Base-by-base conservation (phyloP, 2,329 filamentous ascomycete genomes). In the Gnomoniopsis smithogilvyi region DNA sequence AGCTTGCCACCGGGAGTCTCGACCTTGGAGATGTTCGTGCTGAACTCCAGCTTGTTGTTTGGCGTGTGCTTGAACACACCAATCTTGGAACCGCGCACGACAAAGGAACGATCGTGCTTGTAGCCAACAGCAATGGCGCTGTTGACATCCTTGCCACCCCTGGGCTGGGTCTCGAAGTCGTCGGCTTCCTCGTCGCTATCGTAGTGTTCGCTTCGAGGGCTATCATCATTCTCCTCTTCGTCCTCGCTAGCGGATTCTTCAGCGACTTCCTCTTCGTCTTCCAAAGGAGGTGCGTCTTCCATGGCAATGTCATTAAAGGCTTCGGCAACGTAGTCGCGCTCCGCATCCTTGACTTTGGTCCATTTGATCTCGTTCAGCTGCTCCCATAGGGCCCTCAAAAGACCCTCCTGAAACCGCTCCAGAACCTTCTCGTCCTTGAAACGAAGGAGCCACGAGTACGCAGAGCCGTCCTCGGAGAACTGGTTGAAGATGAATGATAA, bases 401-500 rank as follows among this genome's bases (percentile, higher is more conserved):
- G 80, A 45, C 92, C 95, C 67, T 96, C 89, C 71, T 99, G 95
- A 72, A 99, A 97, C 30, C 84, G 83, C 71, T 96, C 92, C 54
- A 96, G 80, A 0, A 88, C 87, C 21, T 85, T 78, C 66, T 92
- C 89, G 65, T 96, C 90, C 67, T 89, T 91, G 78, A 99, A 99
- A 15, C 93, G 88, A 38, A 99, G 78, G 15, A 99, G 83, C 94
- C 95, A 99, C 1, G 95, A 99, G 72, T 93, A 96, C 4, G 95
- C 94, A 1, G 90, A 90, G 2, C 93, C 92, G 73, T 97, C 91
- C 38, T 88, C 83, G 15, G 89, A 84, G 72, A 96, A 98, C 71
- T 97, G 92, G 69, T 99, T 99, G 82, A 99, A 99, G 69, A 99
- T 97, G 72, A 98, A 98, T 0, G 94, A 98, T n/a, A 96, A 81